Base-by-base conservation (phyloP, 768 basidiomycete species). In the Amanita brunnescens region DNA sequence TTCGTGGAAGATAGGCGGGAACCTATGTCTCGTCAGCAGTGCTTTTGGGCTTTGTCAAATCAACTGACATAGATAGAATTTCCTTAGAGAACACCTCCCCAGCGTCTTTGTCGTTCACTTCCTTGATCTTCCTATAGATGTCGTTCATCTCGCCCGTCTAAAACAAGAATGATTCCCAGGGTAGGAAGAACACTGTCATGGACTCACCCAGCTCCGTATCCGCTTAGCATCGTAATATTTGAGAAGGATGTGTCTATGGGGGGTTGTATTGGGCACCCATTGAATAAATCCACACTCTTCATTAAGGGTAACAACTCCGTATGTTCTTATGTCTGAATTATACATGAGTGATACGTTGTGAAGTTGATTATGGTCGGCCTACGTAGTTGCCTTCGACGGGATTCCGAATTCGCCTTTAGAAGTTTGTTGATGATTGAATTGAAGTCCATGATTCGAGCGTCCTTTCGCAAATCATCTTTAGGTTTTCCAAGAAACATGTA, bases 281-380 rank as follows among this genome's bases (percentile, higher is more conserved):
- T 99, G 91, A 51, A 98, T 91, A 44, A 98, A 81, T 0, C 96
- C 96, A 60, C 94, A 97, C 57, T 95, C 92, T 58, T 98, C 95
- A 62, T 96, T 97, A 55, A 99, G 75, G 5, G 94, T 91, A 23
- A 96, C 86, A n/a, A 98, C 92, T n/a, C 92, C 90, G 61, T 98
- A 99, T 2, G 96, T 98, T 21, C 95, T 83, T 52, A 99, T 91
- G 62, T 87, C 95, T 94, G n/a, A 34, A 10, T 53, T 37, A 39
- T 20, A 16, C 32, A 23, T 13, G 47, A 37, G 46, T 5, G 33
- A 23, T 23, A 10, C 29, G n/a, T 23, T 14, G 21, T 30, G 10
- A 14, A 30, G 8, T 32, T 35, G 26, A 41, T 32, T 33, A 43
- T 37, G 1, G 46, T 18, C 20, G 5, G 75, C 90, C 56, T 64